These are phyloP conservation scores for Ustilago trichophora DNA, from an alignment of 1,284 basidiomycete species.

Conservation along the genomic window DNA sequence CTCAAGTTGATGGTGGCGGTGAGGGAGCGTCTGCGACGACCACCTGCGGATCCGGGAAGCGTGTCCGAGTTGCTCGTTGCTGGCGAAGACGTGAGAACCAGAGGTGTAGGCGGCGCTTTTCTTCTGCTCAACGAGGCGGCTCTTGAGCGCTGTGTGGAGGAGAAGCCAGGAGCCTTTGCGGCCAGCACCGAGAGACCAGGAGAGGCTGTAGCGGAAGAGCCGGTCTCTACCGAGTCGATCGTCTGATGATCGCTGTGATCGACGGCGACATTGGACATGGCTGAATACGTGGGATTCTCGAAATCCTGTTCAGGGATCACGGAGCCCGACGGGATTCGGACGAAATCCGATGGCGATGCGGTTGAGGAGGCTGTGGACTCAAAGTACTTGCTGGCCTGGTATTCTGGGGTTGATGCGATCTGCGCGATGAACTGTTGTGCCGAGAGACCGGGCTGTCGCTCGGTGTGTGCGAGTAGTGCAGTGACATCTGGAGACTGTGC, in stretches of 20 bases:
- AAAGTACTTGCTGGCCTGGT: conserved; percentile 35
- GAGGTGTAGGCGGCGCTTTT: conserved; percentile 31
- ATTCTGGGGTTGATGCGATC: conserved; percentile 31
- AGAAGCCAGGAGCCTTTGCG: conserved; percentile 20
- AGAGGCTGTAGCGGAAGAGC: conserved; percentile 6
- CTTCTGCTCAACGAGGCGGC: conserved; percentile 16
- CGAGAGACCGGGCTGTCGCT: conserved; percentile 9
- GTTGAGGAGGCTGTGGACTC: conserved; percentile 11
- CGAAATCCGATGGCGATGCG: not conserved
- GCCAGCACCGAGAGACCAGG: conserved; percentile 1
- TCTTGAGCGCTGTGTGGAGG: conserved; percentile 18
- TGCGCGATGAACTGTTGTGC: conserved; percentile 38
- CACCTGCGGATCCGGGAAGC: conserved; percentile 17
- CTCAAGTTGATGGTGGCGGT: conserved; percentile 15
- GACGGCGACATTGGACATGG: not conserved
- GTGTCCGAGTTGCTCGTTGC: conserved; percentile 22
- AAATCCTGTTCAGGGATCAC: not conserved
- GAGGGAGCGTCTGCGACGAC: conserved; percentile 17
- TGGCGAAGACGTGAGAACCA: conserved; percentile 35
- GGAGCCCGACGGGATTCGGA: not conserved
- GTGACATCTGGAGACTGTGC: conserved; percentile 16
- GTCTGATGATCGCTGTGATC: not conserved
- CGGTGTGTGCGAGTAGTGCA: not conserved
- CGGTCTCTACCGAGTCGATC: not conserved
- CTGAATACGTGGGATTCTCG: not conserved